Conservation (phyloP, 2,329 filamentous ascomycete species). For the Penicillium hesseltinei region DNA sequence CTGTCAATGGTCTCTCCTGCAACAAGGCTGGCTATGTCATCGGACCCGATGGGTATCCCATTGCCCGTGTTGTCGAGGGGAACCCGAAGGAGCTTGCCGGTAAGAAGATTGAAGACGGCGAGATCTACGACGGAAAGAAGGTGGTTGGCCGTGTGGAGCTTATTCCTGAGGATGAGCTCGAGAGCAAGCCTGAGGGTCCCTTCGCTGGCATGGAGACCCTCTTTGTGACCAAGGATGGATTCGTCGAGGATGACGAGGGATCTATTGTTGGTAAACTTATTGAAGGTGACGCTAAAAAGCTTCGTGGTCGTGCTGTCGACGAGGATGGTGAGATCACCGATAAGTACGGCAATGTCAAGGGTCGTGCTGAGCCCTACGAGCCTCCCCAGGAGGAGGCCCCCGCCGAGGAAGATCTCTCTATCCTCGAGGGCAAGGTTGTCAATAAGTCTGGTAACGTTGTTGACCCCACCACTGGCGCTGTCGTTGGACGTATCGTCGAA, state of each 20-base stretch:
- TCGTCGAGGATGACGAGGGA: conserved; percentile 72
- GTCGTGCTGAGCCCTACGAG: conserved; percentile 57
- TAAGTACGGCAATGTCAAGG: conserved; percentile 65
- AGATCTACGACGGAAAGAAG: conserved; percentile 57
- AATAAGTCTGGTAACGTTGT: conserved; percentile 65
- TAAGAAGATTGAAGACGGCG: conserved; percentile 56
- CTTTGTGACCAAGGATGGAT: conserved; percentile 57
- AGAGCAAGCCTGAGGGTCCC: conserved; percentile 55
- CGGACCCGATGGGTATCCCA: conserved; percentile 52
- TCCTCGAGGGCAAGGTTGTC: conserved; percentile 60
- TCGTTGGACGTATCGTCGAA: conserved; percentile 58
- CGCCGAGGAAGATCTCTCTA: conserved; percentile 54
- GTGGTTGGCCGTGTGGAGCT: conserved; percentile 58
- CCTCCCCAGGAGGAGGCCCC: conserved; percentile 44
- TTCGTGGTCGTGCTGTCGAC: conserved; percentile 73
- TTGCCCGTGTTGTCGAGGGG: conserved; percentile 54
- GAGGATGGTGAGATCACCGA: conserved; percentile 81
- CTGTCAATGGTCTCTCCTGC: conserved; percentile 53
- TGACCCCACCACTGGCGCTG: conserved; percentile 54
- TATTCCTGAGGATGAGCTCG: conserved; percentile 57
- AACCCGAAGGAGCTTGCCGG: conserved; percentile 57
- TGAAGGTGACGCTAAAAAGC: conserved; percentile 67
- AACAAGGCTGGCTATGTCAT: conserved; percentile 62
- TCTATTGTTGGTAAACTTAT: conserved; percentile 70
- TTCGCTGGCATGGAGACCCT: conserved; percentile 59